Base-by-base conservation (phyloP, 352 stramenopile species). In the Thalassiosira livingstoniorum region DNA sequence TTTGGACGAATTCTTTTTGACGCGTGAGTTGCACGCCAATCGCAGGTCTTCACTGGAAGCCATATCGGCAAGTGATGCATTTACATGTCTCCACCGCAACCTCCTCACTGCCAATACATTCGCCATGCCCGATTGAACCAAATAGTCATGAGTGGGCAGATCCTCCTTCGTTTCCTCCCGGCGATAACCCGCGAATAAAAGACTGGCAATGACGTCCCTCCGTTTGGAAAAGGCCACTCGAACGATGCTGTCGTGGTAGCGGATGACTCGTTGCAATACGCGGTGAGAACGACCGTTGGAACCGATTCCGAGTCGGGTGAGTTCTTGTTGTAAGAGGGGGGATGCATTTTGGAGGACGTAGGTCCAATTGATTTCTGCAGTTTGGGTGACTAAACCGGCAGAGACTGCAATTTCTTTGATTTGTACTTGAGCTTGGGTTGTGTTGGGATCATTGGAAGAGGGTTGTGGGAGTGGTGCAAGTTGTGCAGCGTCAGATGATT, bases 201-300 rank as follows among this genome's bases (percentile, higher is more conserved):
- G 60, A 23, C 54, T 54, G 15, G 53, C 58, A 23, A 83, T 75
- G 18, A 63, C 53, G 25, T 70, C 57, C 35, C 68, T 60, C 15
- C 76, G 53, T 70, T 75, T 83, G 37, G 39, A 54, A 60, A 83
- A 83, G 42, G 76, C 60, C 27, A 61, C 31, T 35, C 37, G 75
- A 15, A 83, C 68, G 23, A 70, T 29, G 15, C 7, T 64, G 21
- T 75, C n/a, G 5, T 68, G 57, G 4, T 62, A 61, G 31, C 76
- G 42, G 43, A 83, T 51, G 7, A 83, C 47, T 13, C 68, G 31
- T 54, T 79, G 67, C 21, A 83, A 51, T n/a, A 63, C 60, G 1
- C 76, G 37, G 42, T 47, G 15, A 25, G n/a, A 4, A 1, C 34
- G 4, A 15, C 34, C n/a, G 31, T 54, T 32, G 7, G n/a, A 15